phyloP scores from a whole-genome alignment of 176 grass and related monocot genomes.

The Ampelocalamus luodianensis region DNA sequence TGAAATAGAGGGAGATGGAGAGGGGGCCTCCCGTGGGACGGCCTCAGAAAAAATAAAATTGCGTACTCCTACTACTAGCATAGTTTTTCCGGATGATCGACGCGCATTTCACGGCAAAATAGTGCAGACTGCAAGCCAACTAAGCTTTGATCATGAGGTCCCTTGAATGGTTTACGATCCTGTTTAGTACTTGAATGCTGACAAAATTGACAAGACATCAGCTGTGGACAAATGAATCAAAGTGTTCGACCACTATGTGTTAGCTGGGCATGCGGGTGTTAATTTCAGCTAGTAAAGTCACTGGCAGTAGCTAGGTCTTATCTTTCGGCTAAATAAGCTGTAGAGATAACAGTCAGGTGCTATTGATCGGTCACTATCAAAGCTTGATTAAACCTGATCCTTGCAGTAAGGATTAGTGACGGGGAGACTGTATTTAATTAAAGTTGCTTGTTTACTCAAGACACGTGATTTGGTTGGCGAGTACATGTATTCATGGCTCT shows the following conservation, averaged over 20 bases:
- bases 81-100: conserved; percentile 9
- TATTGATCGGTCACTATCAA: background rate
- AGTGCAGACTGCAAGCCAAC: background rate
- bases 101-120: conserved; percentile 36
- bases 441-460: background rate
- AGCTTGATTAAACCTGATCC: conserved; percentile 2
- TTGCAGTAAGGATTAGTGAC: background rate
- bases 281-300: background rate
- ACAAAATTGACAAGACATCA: conserved; percentile 38
- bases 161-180: conserved; percentile 26
- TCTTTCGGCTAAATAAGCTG: conserved; percentile 18
- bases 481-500: background rate
- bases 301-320: background rate
- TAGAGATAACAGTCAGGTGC: too few species aligned
- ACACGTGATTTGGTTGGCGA: conserved; percentile 21
- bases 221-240: background rate
- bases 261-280: background rate
- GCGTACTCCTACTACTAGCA: background rate
- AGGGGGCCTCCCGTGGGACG: too few species aligned
- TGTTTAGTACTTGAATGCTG: conserved; percentile 26
- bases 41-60: too few species aligned
- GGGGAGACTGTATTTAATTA: background rate
- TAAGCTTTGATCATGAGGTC: background rate
- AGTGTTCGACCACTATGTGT: background rate
- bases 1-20: too few species aligned